Percentiles rank a stretch among this genome's conserved stretches.
These are phyloP conservation scores for Talaromyces nanjingensis DNA, from an alignment of 495 filamentous ascomycete species.

Conservation along the genomic window DNA sequence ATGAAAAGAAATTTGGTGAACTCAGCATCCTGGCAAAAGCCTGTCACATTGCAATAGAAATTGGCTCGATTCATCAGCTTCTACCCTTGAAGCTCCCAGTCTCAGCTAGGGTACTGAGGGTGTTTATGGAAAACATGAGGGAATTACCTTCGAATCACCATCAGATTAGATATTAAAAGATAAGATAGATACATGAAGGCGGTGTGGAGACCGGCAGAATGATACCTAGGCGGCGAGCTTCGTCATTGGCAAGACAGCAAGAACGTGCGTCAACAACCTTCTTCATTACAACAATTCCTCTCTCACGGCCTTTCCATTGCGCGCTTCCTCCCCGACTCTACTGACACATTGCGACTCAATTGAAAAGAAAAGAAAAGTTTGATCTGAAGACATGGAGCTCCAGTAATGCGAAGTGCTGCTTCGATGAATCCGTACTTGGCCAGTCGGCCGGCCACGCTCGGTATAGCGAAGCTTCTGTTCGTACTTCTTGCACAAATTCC, in stretches of 20 bases:
- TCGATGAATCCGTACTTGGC: constrained; percentile 25
- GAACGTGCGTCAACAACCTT: neutral
- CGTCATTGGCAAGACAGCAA: neutral
- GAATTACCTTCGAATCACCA: neutral
- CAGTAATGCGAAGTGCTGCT: constrained; percentile 1
- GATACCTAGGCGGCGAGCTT: neutral
- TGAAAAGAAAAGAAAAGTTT: neutral
- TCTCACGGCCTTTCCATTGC: neutral
- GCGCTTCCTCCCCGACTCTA: neutral
- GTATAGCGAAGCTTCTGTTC: constrained; percentile 42
- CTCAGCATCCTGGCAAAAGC: neutral
- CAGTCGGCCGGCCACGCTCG: constrained; percentile 36
- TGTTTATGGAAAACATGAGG: neutral
- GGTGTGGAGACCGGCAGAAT: neutral
- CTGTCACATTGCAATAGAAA: no score
- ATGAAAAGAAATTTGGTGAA: neutral
- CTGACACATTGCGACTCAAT: neutral
- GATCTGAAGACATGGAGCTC: neutral
- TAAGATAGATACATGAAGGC: neutral
- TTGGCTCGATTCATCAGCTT: neutral
- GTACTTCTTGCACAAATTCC: constrained; percentile 38
- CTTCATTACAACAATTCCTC: neutral
- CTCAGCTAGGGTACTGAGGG: neutral
- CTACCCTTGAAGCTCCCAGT: neutral
- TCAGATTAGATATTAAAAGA: neutral